phyloP scores from a whole-genome alignment of 2,329 filamentous ascomycete species.

The Orbilia ellipsospora region DNA sequence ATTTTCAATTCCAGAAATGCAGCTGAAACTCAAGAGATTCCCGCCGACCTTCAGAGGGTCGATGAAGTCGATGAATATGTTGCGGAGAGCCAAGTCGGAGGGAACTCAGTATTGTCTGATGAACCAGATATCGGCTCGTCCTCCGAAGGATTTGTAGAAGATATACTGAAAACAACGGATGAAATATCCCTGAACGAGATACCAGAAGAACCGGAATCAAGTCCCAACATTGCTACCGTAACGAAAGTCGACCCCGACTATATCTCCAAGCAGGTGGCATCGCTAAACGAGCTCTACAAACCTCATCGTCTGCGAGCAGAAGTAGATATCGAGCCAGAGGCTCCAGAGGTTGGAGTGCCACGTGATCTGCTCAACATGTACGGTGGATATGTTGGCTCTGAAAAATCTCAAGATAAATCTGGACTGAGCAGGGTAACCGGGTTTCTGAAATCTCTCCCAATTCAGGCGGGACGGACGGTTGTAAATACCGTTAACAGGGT shows the following conservation, averaged over 20 bases:
- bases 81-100: constrained; percentile 5
- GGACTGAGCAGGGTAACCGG: constrained; percentile 4
- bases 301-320: constrained; percentile 13
- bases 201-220: constrained; percentile 8
- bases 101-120: constrained; percentile 5
- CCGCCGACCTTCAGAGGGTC: not conserved
- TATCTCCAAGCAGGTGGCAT: constrained; percentile 6
- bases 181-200: constrained; percentile 16
- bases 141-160: constrained; percentile 9
- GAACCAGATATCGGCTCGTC: constrained; percentile 12
- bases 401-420: not conserved
- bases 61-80: constrained; percentile 19
- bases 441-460: constrained; percentile 12
- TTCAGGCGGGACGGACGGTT: constrained; percentile 13
- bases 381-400: constrained; percentile 1
- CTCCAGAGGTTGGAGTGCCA: not conserved
- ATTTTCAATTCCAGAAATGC: not conserved
- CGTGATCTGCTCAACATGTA: constrained; percentile 2
- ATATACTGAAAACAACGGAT: constrained; percentile 8
- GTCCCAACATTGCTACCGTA: not conserved
- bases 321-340: not conserved
- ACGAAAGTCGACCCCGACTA: constrained; percentile 10
- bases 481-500: constrained; percentile 16
- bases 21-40: constrained; percentile 2
- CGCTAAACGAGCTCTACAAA: constrained; percentile 10